phyloP scores from a whole-genome alignment of 768 basidiomycete genomes.

The Asterophora parasitica region DNA sequence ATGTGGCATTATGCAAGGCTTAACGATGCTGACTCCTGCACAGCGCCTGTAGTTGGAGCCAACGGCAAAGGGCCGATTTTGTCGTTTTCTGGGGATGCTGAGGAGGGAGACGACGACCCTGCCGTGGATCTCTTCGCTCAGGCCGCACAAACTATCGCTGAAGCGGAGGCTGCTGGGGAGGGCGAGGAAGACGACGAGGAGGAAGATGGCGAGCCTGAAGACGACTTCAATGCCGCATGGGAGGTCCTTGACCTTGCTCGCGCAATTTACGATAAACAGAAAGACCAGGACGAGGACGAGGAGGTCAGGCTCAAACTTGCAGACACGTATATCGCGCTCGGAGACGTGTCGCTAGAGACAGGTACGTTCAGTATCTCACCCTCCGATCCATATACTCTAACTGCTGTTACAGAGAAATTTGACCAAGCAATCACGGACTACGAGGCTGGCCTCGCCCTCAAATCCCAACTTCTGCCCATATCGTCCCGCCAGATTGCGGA shows the following conservation, averaged over 20 bases:
- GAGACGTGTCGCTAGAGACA: conserved; percentile 96
- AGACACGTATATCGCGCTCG: conserved; percentile 85
- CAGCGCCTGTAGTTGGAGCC: conserved; percentile 28
- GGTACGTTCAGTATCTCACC: conserved; percentile 45
- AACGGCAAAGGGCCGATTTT: conserved; percentile 54
- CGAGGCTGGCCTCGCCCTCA: conserved; percentile 68
- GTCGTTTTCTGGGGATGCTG: conserved; percentile 78
- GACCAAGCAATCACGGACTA: conserved; percentile 92
- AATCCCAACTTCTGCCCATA: conserved; percentile 66
- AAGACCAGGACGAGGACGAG: conserved; percentile 47
- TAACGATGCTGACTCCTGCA: background rate
- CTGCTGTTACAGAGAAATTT: conserved; percentile 72
- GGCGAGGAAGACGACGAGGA: conserved; percentile 54
- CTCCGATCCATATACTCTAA: background rate
- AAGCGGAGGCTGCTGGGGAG: conserved; percentile 42
- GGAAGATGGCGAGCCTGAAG: conserved; percentile 81
- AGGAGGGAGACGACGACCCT: conserved; percentile 51
- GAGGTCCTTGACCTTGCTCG: conserved; percentile 94
- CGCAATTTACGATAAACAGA: conserved; percentile 72
- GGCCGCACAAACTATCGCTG: conserved; percentile 40
- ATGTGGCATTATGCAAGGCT: background rate
- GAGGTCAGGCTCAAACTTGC: conserved; percentile 77
- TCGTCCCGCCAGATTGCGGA: conserved; percentile 94
- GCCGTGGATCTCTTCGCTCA: conserved; percentile 64
- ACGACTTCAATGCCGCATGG: conserved; percentile 98